Base-by-base conservation (phyloP, 345 rosid species). In the Isatis tinctoria region DNA sequence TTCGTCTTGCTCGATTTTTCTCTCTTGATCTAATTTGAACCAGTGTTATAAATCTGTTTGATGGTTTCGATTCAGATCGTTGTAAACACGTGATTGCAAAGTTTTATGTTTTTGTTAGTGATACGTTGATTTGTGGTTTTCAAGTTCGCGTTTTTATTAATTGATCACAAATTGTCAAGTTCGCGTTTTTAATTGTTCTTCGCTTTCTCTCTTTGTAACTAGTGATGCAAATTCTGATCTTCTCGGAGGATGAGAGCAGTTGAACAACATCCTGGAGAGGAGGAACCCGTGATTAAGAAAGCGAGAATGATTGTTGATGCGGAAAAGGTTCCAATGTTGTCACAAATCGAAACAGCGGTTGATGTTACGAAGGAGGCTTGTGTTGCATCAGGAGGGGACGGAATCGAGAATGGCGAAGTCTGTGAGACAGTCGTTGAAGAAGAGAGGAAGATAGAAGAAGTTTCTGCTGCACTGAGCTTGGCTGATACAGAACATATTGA, bases 221-320 rank as follows among this genome's bases (percentile, higher is more conserved):
- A 3, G 24, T 57, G 61, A 57, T 32, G 18, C 40, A 57, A 11
- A 7, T 24, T 44, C 47, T 69, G 43, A 54, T 78, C 76, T 67
- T 36, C 27, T 61, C 22, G n/a, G 48, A 60, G 60, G 2, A 65
- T 40, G 74, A 82, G 75, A 45, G 53, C 59, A 40, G 24, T 47
- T n/a, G 76, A 67, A 59, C 39, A 58, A 1, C 2, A 2, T 65
- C 40, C 35, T 70, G 60, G 20, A 5, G 73, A 47, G 65, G 52
- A 44, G 35, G 72, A 43, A 39, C 56, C 60, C 27, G 35, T 69
- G 70, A 24, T 60, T 49, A 70, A 73, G 72, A 67, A 65, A 70
- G 39, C 40, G 8, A 75, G 20, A 35, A 68, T 54, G 39, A 5
- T 40, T 18, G 51, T 17, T 53, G 10, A 16, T 3, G 20, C 36